Base-by-base conservation (phyloP, 805 yeast species). In the Nakazawaea wyomingensis region DNA sequence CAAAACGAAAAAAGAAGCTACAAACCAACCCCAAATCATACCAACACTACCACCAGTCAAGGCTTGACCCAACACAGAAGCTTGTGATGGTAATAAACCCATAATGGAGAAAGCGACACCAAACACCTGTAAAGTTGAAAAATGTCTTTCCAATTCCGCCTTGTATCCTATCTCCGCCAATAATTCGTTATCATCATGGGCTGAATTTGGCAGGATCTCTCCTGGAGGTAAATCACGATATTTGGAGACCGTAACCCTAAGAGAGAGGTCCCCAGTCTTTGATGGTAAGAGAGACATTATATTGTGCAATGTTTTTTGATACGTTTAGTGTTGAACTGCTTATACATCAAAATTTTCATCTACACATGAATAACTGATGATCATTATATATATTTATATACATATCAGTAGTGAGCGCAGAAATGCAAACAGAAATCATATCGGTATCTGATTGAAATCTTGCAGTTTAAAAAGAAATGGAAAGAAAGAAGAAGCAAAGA, bases 11-110 rank as follows among this genome's bases (percentile, higher is more conserved):
- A 66, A 46, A 4, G 79, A 71, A 27, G 85, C 71, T 13, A 78
- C 53, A 37, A 79, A 59, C 90, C 91, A 84, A 37, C 86, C 84
- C 90, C 90, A 83, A 3, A 81, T 67, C 44, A 80, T 68, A 4
- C 82, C 78, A 8, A 72, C 78, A 0, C 85, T 79, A 4, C 89
- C 89, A 0, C 82, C 78, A 26, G 73, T 60, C 11, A 82, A 63
- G 16, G 82, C 82, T 37, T 68, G 66, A 8, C 65, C 65, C 26
- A 80, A 54, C 24, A 72, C 68, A 2, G 85, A 74, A 0, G 85
- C 74, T 39, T 81, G 76, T 10, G 82, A 74, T 0, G 85, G 85
- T 33, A 82, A 62, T 37, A 82, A 60, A 8, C 87, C 85, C 87
- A 83, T 82, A 55, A 83, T 80, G 16, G 81, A 72, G 54, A 80